Evolutionary conservation across 768 basidiomycete species (phyloP), one percentile per base, ranked within the genome.

Genomic region (Rhodotorula babjevae): DNA sequence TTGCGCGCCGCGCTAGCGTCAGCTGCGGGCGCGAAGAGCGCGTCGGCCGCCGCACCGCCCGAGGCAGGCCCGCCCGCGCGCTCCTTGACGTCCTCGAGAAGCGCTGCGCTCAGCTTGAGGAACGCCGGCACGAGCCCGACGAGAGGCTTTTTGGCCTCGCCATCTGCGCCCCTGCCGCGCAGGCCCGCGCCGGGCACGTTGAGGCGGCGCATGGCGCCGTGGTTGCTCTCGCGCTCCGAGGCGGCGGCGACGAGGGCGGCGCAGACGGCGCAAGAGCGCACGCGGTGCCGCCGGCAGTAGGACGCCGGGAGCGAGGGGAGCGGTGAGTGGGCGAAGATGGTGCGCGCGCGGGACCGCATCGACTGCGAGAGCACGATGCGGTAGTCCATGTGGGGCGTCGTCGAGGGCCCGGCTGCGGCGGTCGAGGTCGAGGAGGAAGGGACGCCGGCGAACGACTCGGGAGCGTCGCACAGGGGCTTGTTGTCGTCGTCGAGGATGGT

Each of bases 91-190:
- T 72, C 75, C 44, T 46, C 57, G 5, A 74, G 56, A 15, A 91
- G 87, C 61, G 91, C 83, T 44, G 91, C 91, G 25, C 89, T 90
- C 42, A 93, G 83, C 64, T 88, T 84, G 69, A 93, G 81, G 77
- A 92, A 93, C 44, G 89, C 83, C 44, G 80, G 79, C 0, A 81
- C 42, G 50, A 81, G 68, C 27, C 75, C 72, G 40, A 78, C 74
- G 53, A 80, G 61, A 10, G 76, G 61, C 50, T 66, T 68, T 64
- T 68, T 73, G n/a, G 59, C 58, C 14, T 67, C 71, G 49, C 29
- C 63, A 0, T 15, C 53, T 4, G n/a, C n/a, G 53, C 53, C 58
- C 19, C 36, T 36, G 9, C 10, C 11, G 36, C 71, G 36, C 3
- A 72, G 53, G 14, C 69, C 73, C 3, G 68, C 58, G 3, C 69